Conservation (phyloP, 2,329 filamentous ascomycete genomes). For the Sarocladiaceae sp. region DNA sequence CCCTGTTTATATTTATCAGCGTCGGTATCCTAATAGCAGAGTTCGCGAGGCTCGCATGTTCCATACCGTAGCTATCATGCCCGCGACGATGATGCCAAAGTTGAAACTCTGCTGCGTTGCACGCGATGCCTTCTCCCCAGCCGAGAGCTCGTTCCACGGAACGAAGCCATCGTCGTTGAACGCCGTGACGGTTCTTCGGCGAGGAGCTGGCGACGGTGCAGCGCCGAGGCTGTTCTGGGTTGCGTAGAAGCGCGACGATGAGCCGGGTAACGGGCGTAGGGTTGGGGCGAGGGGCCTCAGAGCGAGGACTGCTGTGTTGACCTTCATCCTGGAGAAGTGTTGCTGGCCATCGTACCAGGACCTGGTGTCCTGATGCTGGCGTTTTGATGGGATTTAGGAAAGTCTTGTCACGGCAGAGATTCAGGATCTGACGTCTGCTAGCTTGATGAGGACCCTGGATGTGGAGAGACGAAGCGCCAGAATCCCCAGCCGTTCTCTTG, state of each 20-base stretch:
- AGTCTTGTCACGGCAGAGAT: neutral
- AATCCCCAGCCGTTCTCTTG: too few species aligned
- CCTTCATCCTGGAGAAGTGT: conserved; percentile 40
- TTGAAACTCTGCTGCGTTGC: conserved; percentile 91
- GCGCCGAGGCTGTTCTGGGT: conserved; percentile 45
- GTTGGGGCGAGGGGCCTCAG: conserved; percentile 25
- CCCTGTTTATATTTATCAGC: conserved; percentile 40
- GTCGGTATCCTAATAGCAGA: neutral
- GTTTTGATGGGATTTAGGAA: neutral
- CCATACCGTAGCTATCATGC: conserved; percentile 68
- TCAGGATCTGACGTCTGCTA: too few species aligned
- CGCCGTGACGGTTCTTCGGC: conserved; percentile 67
- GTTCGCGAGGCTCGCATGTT: neutral
- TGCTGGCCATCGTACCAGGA: conserved; percentile 28
- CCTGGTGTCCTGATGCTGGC: conserved; percentile 12
- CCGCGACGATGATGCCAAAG: conserved; percentile 68
- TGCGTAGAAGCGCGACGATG: conserved; percentile 47
- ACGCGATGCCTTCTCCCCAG: conserved; percentile 70
- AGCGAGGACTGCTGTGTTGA: conserved; percentile 28
- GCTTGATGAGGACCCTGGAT: too few species aligned
- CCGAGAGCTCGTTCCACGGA: conserved; percentile 71
- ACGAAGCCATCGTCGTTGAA: conserved; percentile 82
- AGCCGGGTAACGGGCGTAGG: conserved; percentile 14
- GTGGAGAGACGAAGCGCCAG: too few species aligned
- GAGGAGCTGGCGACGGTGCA: conserved; percentile 33